phyloP scores from a whole-genome alignment of 228 moss, liverwort and hornwort genomes.

The Sphagnum magellanicum region DNA sequence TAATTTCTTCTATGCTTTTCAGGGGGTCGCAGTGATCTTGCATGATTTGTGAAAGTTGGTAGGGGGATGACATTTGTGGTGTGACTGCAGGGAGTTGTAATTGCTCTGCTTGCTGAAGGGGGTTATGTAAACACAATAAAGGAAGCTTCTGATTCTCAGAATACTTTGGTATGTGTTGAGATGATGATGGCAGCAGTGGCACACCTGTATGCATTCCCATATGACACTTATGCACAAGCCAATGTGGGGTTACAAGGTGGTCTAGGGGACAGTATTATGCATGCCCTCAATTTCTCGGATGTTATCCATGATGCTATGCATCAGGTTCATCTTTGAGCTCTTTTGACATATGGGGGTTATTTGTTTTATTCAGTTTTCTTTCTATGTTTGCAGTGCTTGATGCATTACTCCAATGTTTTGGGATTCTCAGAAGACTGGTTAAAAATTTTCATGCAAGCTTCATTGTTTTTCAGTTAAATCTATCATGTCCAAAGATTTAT shows the following conservation, averaged over 20 bases:
- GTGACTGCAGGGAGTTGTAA: constrained; percentile 27
- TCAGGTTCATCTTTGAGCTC: constrained; percentile 15
- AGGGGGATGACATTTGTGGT: neutral
- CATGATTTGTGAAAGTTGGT: neutral
- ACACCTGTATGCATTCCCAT: constrained; percentile 41
- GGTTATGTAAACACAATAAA: constrained; percentile 28
- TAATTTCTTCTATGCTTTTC: too few relatives aligned
- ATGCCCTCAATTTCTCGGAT: constrained; percentile 52
- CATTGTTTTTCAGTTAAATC: too few relatives aligned
- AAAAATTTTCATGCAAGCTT: too few relatives aligned
- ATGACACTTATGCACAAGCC: constrained; percentile 15
- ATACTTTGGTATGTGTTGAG: constrained; percentile 43
- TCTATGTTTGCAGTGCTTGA: too few relatives aligned
- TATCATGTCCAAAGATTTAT: too few relatives aligned
- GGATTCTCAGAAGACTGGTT: too few relatives aligned
- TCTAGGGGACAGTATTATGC: constrained; percentile 20
- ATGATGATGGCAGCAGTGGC: constrained; percentile 47
- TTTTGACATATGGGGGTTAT: too few relatives aligned
- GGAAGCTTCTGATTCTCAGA: constrained; percentile 34
- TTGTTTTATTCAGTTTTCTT: too few relatives aligned
- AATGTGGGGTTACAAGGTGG: constrained; percentile 13
- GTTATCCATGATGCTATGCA: constrained; percentile 45
- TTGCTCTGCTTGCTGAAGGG: constrained; percentile 35
- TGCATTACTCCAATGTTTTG: too few relatives aligned
- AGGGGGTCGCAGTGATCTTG: too few relatives aligned